Evolutionary conservation across 805 yeast genomes (phyloP).

Genomic region (Kodamaea lidongshanica): DNA sequence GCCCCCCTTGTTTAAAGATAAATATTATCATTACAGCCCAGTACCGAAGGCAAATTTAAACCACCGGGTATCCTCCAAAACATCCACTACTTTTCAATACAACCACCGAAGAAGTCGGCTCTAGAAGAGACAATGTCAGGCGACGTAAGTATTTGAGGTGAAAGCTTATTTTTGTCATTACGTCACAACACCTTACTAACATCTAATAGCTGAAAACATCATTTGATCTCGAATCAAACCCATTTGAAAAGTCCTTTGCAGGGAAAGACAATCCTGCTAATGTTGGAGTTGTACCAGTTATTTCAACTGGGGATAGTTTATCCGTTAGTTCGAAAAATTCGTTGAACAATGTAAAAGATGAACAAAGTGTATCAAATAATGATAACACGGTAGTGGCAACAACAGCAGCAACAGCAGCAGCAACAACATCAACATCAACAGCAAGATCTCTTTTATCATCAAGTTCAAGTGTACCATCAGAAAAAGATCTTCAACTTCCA

Average conservation of each 20-base stretch:
- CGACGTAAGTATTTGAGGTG: slow-evolving; percentile 8
- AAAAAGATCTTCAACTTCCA: slow-evolving; percentile 29
- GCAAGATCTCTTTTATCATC: slow-evolving; percentile 16
- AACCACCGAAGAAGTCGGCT: no score
- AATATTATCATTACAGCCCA: no score
- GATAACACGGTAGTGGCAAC: neutral
- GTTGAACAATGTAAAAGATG: no score
- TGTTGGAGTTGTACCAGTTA: neutral
- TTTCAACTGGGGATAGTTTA: no score
- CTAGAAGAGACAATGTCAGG: slow-evolving; percentile 11
- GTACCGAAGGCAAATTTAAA: no score
- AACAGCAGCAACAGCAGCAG: neutral
- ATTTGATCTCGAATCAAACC: slow-evolving; percentile 85
- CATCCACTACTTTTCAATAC: no score
- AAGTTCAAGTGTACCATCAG: neutral
- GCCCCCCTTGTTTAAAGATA: no score
- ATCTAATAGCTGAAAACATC: slow-evolving; percentile 32
- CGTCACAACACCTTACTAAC: slow-evolving; percentile 21
- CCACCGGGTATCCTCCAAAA: no score
- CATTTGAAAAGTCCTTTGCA: slow-evolving; percentile 94
- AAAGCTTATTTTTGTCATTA: slow-evolving; percentile 7
- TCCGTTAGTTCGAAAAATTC: no score
- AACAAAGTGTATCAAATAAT: slow-evolving; percentile 7
- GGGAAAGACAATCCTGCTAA: slow-evolving; percentile 34
- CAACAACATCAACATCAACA: slow-evolving; percentile 6